Conservation (phyloP, 352 stramenopile genomes). For the Globisporangium mamillatum region DNA sequence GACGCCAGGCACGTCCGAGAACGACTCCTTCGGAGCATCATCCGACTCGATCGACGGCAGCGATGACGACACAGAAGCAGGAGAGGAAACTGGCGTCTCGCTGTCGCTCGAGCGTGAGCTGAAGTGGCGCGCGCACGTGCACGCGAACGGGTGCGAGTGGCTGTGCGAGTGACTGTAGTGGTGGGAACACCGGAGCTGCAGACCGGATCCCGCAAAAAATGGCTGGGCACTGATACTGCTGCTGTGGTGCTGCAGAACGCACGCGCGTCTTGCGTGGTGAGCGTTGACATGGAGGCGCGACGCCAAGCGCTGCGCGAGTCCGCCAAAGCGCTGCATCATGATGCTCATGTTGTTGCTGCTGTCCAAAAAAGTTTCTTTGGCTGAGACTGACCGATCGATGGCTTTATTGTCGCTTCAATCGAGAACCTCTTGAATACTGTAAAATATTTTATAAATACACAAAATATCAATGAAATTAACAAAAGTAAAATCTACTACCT, state of each 20-base stretch:
- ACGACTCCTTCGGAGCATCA: conserved; percentile 4
- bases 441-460: too few relatives aligned
- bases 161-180: background rate
- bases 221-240: background rate
- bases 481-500: too few relatives aligned
- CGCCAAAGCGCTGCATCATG: background rate
- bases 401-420: too few relatives aligned
- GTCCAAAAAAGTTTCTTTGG: background rate
- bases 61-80: background rate
- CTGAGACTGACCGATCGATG: background rate
- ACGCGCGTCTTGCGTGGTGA: background rate
- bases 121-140: conserved; percentile 5
- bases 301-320: conserved; percentile 3
- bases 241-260: background rate
- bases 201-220: background rate
- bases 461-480: too few relatives aligned
- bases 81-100: background rate
- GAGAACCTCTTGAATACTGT: too few relatives aligned
- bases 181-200: background rate
- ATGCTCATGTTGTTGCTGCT: conserved; percentile 1
- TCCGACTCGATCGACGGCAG: background rate
- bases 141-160: conserved; percentile 4
- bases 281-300: background rate
- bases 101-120: conserved; percentile 5
- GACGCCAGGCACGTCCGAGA: conserved; percentile 46